These are phyloP conservation scores for Erodium moschatum DNA, from an alignment of 441 rosid species.

Conservation along the genomic window DNA sequence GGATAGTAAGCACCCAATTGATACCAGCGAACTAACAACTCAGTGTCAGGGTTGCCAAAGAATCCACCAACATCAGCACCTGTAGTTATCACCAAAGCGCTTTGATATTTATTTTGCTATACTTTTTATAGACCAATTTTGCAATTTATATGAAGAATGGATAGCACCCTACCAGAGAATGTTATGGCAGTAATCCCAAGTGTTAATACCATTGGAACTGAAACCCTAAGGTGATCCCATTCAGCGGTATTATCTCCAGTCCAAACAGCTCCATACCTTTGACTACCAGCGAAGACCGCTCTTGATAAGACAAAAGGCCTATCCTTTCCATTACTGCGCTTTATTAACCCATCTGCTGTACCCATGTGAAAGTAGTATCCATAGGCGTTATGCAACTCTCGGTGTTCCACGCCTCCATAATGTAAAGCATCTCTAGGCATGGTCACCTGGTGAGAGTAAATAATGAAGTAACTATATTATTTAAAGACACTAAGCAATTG, in stretches of 20 bases:
- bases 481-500: not conserved
- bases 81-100: slow-evolving; percentile 22
- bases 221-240: slow-evolving; percentile 93
- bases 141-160: slow-evolving; percentile 2
- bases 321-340: slow-evolving; percentile 79
- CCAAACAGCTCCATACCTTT: slow-evolving; percentile 94
- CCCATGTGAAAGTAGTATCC: slow-evolving; percentile 98
- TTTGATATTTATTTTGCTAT: not conserved
- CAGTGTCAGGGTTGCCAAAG: slow-evolving; percentile 92
- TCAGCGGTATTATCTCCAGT: slow-evolving; percentile 96
- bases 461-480: slow-evolving; percentile 7
- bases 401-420: slow-evolving; percentile 70
- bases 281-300: slow-evolving; percentile 93
- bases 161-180: slow-evolving; percentile 55
- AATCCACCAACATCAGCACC: slow-evolving; percentile 98
- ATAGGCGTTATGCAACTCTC: slow-evolving; percentile 88
- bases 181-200: slow-evolving; percentile 83
- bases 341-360: slow-evolving; percentile 80
- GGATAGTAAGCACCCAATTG: slow-evolving; percentile 98
- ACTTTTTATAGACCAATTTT: not conserved
- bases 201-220: slow-evolving; percentile 87
- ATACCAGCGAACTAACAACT: slow-evolving; percentile 92
- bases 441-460: slow-evolving; percentile 43
- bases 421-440: slow-evolving; percentile 98
- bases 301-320: slow-evolving; percentile 97